A percentile compares a stretch with the other conserved stretches of the same genome.
Evolutionary conservation across 306 rosid genomes (phyloP).

Genomic region (Gastrolobium bilobum): DNA sequence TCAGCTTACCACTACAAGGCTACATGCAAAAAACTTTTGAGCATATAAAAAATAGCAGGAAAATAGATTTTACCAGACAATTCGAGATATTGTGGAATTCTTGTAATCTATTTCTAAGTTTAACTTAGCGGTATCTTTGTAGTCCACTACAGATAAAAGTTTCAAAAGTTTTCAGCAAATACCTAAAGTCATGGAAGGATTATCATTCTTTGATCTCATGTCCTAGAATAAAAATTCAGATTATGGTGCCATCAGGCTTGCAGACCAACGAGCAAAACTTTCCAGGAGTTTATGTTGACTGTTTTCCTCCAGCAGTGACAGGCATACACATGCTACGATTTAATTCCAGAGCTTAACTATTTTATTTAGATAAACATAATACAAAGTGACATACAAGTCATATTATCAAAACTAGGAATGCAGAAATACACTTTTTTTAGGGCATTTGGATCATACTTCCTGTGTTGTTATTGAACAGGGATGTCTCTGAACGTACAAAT

Average conservation of each 20-base stretch:
- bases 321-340: slow-evolving; percentile 26
- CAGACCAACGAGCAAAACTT: slow-evolving; percentile 45
- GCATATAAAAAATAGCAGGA: background rate
- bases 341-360: slow-evolving; percentile 31
- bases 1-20: background rate
- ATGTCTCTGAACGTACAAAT: background rate
- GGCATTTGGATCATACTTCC: slow-evolving; percentile 24
- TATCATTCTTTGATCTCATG: slow-evolving; percentile 41
- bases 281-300: slow-evolving; percentile 25
- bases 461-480: slow-evolving; percentile 2
- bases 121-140: slow-evolving; percentile 11
- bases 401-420: slow-evolving; percentile 20
- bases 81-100: slow-evolving; percentile 25
- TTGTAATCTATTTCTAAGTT: slow-evolving; percentile 3
- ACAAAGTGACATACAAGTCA: slow-evolving; percentile 13
- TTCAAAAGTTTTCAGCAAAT: slow-evolving; percentile 32
- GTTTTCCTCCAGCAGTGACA: slow-evolving; percentile 42
- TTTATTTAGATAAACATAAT: slow-evolving; percentile 24
- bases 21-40: slow-evolving; percentile 13
- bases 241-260: slow-evolving; percentile 35
- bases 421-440: slow-evolving; percentile 18
- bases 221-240: slow-evolving; percentile 40
- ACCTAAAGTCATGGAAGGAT: slow-evolving; percentile 42
- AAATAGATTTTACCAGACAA: slow-evolving; percentile 30
- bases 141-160: slow-evolving; percentile 39